Percentiles rank a stretch among this genome's conserved stretches.
These are phyloP conservation scores for Mucor velutinosus DNA, from an alignment of 371 early-diverging fungal genomes.

Conservation along the genomic window DNA sequence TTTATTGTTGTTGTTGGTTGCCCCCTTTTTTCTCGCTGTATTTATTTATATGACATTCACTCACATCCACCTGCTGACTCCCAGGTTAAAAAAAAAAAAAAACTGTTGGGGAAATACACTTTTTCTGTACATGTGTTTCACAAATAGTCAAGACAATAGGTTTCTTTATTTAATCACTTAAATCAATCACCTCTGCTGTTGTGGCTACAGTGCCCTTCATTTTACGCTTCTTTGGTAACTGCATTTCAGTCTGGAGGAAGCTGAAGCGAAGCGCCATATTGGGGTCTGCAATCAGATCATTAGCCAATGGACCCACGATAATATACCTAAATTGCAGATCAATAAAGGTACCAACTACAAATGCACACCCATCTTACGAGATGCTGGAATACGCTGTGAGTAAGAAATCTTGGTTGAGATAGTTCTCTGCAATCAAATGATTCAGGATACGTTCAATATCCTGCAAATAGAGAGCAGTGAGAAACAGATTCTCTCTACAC, in stretches of 20 bases:
- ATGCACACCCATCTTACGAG: conserved; percentile 14
- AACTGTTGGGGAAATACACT: conserved; percentile 7
- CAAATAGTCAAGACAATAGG: background rate
- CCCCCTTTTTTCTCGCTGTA: background rate
- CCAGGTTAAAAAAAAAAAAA: conserved; percentile 1
- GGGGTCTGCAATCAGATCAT: background rate
- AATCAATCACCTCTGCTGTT: background rate
- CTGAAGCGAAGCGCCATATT: background rate
- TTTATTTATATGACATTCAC: background rate
- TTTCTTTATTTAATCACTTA: conserved; percentile 1
- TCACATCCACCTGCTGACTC: conserved; percentile 16
- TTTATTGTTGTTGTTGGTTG: background rate
- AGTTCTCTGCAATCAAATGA: conserved; percentile 6
- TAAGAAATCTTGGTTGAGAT: conserved; percentile 20
- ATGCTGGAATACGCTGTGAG: conserved; percentile 26
- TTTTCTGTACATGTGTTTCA: background rate
- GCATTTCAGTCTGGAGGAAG: background rate
- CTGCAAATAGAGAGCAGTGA: conserved; percentile 9
- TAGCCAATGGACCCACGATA: conserved; percentile 8
- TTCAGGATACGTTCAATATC: conserved; percentile 26
- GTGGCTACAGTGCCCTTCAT: too few relatives aligned
- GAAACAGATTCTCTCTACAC: background rate
- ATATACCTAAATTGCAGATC: conserved; percentile 15
- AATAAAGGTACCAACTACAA: background rate
- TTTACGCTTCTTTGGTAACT: background rate